These are phyloP conservation scores for Pythium periplocum DNA, from an alignment of 352 stramenopile species.

Conservation along the genomic window DNA sequence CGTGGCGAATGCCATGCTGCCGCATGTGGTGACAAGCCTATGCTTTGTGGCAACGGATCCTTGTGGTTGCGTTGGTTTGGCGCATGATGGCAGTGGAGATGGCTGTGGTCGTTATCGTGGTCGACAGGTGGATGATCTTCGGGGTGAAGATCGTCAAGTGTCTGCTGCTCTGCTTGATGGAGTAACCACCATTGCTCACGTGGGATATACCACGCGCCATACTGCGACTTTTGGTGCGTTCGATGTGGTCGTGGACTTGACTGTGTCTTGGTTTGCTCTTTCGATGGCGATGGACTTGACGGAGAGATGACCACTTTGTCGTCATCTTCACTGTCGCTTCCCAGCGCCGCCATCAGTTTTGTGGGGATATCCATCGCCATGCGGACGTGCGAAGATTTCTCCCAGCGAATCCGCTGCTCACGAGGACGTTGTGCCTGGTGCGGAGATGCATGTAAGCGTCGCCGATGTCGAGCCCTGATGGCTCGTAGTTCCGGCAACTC, in stretches of 20 bases:
- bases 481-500: slow-evolving; percentile 20
- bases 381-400: slow-evolving; percentile 32
- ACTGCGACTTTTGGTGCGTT: slow-evolving; percentile 18
- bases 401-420: slow-evolving; percentile 35
- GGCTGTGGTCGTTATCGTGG: neutral
- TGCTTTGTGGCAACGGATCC: no score
- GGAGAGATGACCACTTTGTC: neutral
- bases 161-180: slow-evolving; percentile 31
- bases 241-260: slow-evolving; percentile 2
- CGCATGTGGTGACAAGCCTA: no score
- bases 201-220: slow-evolving; percentile 60
- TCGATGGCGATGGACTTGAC: neutral
- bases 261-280: neutral
- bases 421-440: neutral
- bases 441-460: neutral
- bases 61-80: neutral
- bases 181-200: slow-evolving; percentile 44
- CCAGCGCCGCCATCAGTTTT: neutral
- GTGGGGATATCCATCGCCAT: slow-evolving; percentile 33
- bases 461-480: slow-evolving; percentile 25
- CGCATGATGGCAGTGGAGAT: neutral
- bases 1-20: no score
- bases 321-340: neutral
- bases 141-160: slow-evolving; percentile 22
- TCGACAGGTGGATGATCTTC: neutral